Evolutionary conservation across 192 early-diverging fungal genomes (phyloP).

Genomic region (Podila epigama): DNA sequence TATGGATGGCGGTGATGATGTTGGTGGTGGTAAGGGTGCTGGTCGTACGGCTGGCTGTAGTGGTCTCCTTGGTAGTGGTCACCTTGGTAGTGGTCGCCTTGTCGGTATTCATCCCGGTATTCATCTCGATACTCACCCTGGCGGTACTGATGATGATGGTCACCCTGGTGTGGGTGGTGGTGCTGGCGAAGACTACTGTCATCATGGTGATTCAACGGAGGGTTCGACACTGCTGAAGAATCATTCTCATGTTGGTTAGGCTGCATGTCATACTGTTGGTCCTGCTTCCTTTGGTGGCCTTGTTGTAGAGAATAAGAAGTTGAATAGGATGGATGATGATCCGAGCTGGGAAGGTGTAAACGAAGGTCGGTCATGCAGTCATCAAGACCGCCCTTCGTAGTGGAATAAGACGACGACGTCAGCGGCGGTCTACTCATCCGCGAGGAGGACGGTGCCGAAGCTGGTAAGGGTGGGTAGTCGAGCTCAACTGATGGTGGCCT

Average conservation of each 20-base stretch:
- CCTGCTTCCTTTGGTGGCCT: too few species aligned
- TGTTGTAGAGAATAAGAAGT: too few species aligned
- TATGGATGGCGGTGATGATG: conserved; percentile 3
- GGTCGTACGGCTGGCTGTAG: background rate
- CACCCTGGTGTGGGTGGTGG: background rate
- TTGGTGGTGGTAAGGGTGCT: conserved; percentile 9
- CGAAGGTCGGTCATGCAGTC: too few species aligned
- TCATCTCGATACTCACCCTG: too few species aligned
- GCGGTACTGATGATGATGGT: too few species aligned
- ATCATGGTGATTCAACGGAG: background rate
- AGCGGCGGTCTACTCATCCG: background rate
- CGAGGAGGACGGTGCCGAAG: background rate
- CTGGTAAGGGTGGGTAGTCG: background rate
- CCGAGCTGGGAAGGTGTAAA: background rate
- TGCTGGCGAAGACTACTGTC: background rate
- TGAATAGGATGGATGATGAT: background rate
- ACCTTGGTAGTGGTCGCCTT: too few species aligned
- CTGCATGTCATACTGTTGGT: background rate
- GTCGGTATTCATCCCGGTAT: too few species aligned
- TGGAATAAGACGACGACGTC: background rate
- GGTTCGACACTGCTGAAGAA: background rate
- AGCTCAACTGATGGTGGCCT: conserved; percentile 1
- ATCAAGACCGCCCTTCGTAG: too few species aligned
- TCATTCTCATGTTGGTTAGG: background rate
- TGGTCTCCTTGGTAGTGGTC: background rate